Evolutionary conservation across 2,329 filamentous ascomycete species (phyloP).

Genomic region (Penicillium sp.): DNA sequence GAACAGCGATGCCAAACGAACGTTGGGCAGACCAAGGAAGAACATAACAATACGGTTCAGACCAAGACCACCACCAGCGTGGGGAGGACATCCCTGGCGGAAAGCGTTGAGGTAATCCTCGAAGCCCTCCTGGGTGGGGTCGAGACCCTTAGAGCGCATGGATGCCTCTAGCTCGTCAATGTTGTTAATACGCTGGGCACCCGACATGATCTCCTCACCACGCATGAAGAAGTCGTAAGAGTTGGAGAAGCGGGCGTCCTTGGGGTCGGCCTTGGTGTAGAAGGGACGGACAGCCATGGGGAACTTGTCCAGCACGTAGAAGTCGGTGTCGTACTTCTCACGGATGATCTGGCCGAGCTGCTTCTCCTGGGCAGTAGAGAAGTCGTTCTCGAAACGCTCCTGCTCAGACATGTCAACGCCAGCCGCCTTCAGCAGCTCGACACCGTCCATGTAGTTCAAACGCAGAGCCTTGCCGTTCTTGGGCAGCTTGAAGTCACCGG

Average conservation of each 20-base stretch:
- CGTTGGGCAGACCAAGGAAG: slow-evolving; percentile 65
- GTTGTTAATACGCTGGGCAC: slow-evolving; percentile 67
- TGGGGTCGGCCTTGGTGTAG: slow-evolving; percentile 80
- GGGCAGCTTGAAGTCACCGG: slow-evolving; percentile 52
- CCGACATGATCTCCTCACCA: slow-evolving; percentile 68
- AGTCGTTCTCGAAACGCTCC: slow-evolving; percentile 50
- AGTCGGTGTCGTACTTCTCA: slow-evolving; percentile 89
- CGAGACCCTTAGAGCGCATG: slow-evolving; percentile 61
- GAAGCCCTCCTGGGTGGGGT: slow-evolving; percentile 60
- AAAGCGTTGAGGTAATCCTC: slow-evolving; percentile 66
- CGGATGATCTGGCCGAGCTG: slow-evolving; percentile 84
- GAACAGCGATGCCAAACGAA: slow-evolving; percentile 63
- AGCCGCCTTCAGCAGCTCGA: slow-evolving; percentile 50
- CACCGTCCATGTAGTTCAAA: slow-evolving; percentile 52
- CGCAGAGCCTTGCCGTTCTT: slow-evolving; percentile 52
- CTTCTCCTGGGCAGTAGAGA: slow-evolving; percentile 53
- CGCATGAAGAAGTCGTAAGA: slow-evolving; percentile 73
- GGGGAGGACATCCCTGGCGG: slow-evolving; percentile 64
- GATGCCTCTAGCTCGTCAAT: slow-evolving; percentile 58
- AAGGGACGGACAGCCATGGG: slow-evolving; percentile 85
- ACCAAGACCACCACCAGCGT: slow-evolving; percentile 66
- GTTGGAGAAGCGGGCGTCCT: slow-evolving; percentile 66
- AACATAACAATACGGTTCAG: slow-evolving; percentile 68
- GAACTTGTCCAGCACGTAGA: slow-evolving; percentile 97
- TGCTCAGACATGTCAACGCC: slow-evolving; percentile 53